Conservation (phyloP, 2,329 filamentous ascomycete species). For the Falciphora oryzae region DNA sequence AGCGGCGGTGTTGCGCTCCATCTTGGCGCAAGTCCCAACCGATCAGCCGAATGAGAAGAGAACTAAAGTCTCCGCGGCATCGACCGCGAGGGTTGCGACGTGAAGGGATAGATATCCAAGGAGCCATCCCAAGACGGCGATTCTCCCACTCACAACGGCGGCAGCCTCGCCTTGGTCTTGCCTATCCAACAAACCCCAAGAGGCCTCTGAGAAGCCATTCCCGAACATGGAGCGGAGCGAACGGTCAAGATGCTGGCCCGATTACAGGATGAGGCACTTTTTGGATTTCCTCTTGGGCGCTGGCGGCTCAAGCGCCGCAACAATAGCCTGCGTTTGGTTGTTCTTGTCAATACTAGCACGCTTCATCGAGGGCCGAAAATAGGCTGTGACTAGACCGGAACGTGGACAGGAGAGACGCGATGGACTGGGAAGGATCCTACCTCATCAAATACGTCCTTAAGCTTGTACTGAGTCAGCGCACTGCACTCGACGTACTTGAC, state of each 20-base stretch:
- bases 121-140: background rate
- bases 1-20: background rate
- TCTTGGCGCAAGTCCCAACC: background rate
- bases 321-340: conserved; percentile 64
- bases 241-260: conserved; percentile 5
- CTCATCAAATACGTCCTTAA: conserved; percentile 99
- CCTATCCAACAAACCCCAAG: background rate
- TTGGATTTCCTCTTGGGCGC: conserved; percentile 70
- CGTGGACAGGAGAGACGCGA: background rate
- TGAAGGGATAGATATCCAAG: background rate
- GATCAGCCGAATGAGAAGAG: background rate
- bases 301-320: conserved; percentile 87
- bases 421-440: conserved; percentile 42
- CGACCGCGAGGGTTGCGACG: background rate
- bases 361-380: background rate
- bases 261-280: conserved; percentile 66
- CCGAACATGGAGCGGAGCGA: conserved; percentile 10
- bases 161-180: background rate
- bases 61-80: background rate
- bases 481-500: conserved; percentile 99
- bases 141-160: background rate
- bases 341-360: background rate
- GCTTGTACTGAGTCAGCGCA: conserved; percentile 93
- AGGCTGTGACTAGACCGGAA: background rate
- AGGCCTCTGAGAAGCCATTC: conserved; percentile 13